These are phyloP conservation scores for Flaveria ramosissima DNA, from an alignment of 129 eudicot species.

Conservation along the genomic window DNA sequence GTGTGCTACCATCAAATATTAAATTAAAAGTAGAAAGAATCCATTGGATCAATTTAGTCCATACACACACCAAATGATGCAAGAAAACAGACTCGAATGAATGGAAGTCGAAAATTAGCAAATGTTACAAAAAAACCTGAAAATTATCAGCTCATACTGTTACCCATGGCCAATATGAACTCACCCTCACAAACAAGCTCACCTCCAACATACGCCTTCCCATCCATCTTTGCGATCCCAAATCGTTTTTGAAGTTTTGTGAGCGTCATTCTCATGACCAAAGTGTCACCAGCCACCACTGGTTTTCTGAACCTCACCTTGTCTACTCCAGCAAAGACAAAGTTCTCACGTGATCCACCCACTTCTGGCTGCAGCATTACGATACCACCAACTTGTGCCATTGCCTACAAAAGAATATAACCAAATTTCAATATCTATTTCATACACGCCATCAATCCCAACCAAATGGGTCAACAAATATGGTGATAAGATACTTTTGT, in stretches of 20 bases:
- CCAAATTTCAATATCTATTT: background rate
- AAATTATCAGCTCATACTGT: conserved; percentile 25
- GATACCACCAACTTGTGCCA: conserved; percentile 99
- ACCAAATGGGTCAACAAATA: conserved; percentile 1
- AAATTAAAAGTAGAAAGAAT: conserved; percentile 14
- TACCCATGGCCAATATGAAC: conserved; percentile 96
- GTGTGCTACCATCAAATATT: conserved; percentile 17
- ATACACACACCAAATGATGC: conserved; percentile 16
- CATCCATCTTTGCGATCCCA: conserved; percentile 96
- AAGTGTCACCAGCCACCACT: conserved; percentile 92
- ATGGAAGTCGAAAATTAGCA: conserved; percentile 14
- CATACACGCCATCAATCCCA: background rate
- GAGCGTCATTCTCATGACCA: conserved; percentile 94
- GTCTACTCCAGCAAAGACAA: conserved; percentile 96
- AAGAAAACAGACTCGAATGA: conserved; percentile 19
- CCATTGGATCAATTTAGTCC: conserved; percentile 24
- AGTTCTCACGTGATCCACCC: conserved; percentile 84
- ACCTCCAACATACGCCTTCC: conserved; percentile 93
- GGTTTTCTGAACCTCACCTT: conserved; percentile 96
- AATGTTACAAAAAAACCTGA: background rate
- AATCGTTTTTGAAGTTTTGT: conserved; percentile 89
- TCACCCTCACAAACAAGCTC: conserved; percentile 97
- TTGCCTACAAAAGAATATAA: conserved; percentile 57
- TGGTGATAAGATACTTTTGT: background rate
- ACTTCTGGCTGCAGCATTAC: conserved; percentile 98